phyloP scores from a whole-genome alignment of 2,329 filamentous ascomycete species.

The Trichoderma koningii region DNA sequence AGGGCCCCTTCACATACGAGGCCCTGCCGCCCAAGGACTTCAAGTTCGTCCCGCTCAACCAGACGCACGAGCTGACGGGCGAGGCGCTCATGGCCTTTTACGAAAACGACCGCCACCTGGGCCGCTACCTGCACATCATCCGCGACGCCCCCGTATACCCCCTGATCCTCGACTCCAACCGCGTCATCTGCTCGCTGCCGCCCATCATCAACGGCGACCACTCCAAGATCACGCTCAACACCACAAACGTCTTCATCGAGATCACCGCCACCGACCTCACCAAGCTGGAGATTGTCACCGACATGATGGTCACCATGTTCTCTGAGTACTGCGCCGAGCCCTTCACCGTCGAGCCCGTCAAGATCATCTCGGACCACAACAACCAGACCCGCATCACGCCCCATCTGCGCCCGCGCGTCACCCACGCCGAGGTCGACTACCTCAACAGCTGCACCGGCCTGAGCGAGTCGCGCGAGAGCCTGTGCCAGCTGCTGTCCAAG shows the following conservation, averaged over 20 bases:
- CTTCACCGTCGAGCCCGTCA: conserved; percentile 91
- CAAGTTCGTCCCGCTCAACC: conserved; percentile 87
- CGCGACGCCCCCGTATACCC: conserved; percentile 91
- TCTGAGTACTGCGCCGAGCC: conserved; percentile 83
- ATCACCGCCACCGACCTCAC: conserved; percentile 95
- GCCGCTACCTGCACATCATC: conserved; percentile 91
- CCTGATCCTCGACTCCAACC: conserved; percentile 89
- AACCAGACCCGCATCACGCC: conserved; percentile 78
- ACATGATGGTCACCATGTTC: conserved; percentile 98
- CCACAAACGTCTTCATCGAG: conserved; percentile 94
- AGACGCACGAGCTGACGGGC: conserved; percentile 83
- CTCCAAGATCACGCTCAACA: conserved; percentile 91
- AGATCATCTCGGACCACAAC: conserved; percentile 92
- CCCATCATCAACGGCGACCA: conserved; percentile 98
- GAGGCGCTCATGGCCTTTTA: conserved; percentile 93
- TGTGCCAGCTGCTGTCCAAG: conserved; percentile 78
- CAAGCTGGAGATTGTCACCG: conserved; percentile 92
- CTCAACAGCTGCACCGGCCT: conserved; percentile 92
- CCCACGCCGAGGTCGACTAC: conserved; percentile 86
- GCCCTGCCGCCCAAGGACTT: conserved; percentile 89
- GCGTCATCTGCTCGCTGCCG: conserved; percentile 85
- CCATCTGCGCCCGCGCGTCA: conserved; percentile 72
- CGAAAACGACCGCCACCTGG: conserved; percentile 89
- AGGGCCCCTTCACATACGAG: conserved; percentile 96
- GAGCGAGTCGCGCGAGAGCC: conserved; percentile 68